Conservation (phyloP, 768 basidiomycete species). For the Nevesoporus exiguus region DNA sequence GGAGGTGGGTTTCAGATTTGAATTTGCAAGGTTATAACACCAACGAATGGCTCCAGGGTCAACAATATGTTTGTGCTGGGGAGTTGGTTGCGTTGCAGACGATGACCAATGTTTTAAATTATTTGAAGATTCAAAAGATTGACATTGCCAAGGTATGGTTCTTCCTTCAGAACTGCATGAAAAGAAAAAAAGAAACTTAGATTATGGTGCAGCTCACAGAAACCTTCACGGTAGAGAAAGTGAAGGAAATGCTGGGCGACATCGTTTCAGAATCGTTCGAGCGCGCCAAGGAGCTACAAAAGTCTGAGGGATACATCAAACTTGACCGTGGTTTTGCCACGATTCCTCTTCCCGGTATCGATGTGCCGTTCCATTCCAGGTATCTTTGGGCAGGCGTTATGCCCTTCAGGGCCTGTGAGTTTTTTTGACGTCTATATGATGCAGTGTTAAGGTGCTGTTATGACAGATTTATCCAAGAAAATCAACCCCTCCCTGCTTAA, state of each 20-base stretch:
- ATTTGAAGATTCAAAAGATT: constrained; percentile 93
- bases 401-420: constrained; percentile 94
- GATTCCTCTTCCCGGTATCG: constrained; percentile 93
- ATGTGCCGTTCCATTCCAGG: constrained; percentile 99
- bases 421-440: background rate
- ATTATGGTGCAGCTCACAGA: constrained; percentile 66
- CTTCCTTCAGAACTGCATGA: background rate
- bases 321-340: constrained; percentile 97
- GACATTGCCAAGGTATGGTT: constrained; percentile 76
- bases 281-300: constrained; percentile 73
- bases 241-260: constrained; percentile 92
- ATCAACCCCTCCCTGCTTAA: constrained; percentile 89
- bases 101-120: constrained; percentile 94
- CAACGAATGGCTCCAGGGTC: constrained; percentile 55
- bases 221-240: constrained; percentile 84
- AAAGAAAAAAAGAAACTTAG: background rate
- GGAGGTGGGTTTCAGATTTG: constrained; percentile 50
- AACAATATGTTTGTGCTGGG: constrained; percentile 99
- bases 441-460: background rate
- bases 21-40: background rate
- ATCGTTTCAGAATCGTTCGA: constrained; percentile 83
- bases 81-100: constrained; percentile 91
- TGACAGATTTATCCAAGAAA: constrained; percentile 90
- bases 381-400: constrained; percentile 98
- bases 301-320: constrained; percentile 82